Percentiles rank a stretch among this genome's conserved stretches.
These are phyloP conservation scores for Aurinia saxatilis DNA, from an alignment of 345 rosid species.

Conservation along the genomic window DNA sequence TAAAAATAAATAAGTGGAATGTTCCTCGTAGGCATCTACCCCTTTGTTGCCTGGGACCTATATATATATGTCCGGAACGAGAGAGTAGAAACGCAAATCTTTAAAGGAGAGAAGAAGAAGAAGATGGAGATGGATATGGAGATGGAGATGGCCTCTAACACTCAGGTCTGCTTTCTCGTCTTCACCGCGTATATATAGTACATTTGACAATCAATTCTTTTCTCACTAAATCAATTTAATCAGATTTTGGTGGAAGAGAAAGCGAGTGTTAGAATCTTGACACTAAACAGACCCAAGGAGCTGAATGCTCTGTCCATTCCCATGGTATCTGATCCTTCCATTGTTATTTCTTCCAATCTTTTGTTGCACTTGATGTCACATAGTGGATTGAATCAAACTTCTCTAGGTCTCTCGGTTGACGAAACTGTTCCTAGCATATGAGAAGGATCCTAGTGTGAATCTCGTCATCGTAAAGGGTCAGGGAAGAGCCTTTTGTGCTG, in stretches of 20 bases:
- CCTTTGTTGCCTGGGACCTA: too few relatives aligned
- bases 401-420: slow-evolving; percentile 45
- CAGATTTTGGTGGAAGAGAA: slow-evolving; percentile 58
- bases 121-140: too few relatives aligned
- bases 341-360: neutral
- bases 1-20: too few relatives aligned
- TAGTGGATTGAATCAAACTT: slow-evolving; percentile 1
- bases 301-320: slow-evolving; percentile 53
- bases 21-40: too few relatives aligned
- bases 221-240: neutral
- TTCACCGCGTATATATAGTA: too few relatives aligned
- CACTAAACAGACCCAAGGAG: slow-evolving; percentile 61
- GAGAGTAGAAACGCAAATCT: too few relatives aligned
- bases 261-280: slow-evolving; percentile 41
- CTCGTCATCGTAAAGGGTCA: slow-evolving; percentile 69
- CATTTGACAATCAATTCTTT: too few relatives aligned
- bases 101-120: too few relatives aligned
- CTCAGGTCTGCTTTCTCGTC: slow-evolving; percentile 1
- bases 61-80: too few relatives aligned
- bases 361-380: neutral
- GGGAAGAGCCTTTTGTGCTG: slow-evolving; percentile 81
- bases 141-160: slow-evolving; percentile 2
- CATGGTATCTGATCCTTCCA: slow-evolving; percentile 41
- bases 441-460: slow-evolving; percentile 52
- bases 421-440: slow-evolving; percentile 54